These are phyloP conservation scores for Bipolaris zeicola DNA, from an alignment of 2,329 filamentous ascomycete species.

Conservation along the genomic window DNA sequence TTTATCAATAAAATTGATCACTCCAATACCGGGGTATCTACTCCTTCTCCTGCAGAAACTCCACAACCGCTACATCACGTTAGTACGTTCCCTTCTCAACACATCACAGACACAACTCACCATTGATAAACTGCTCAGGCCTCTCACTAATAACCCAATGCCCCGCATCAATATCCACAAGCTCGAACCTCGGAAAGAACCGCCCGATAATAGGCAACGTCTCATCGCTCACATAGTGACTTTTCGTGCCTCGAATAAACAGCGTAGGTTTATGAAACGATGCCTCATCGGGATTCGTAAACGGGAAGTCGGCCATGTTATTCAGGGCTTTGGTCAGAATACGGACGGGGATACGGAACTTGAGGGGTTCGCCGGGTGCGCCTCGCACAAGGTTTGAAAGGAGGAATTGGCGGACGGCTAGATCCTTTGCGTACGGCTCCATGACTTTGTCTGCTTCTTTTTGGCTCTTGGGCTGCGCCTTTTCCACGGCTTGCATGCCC, in stretches of 20 bases:
- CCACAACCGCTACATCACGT: constrained; percentile 61
- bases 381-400: constrained; percentile 78
- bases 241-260: constrained; percentile 77
- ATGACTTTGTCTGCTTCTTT: constrained; percentile 82
- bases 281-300: constrained; percentile 69
- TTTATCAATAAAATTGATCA: neutral
- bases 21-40: constrained; percentile 10
- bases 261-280: constrained; percentile 79
- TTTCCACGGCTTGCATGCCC: constrained; percentile 83
- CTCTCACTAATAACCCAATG: constrained; percentile 93
- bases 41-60: constrained; percentile 64
- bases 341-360: constrained; percentile 79
- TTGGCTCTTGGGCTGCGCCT: constrained; percentile 68
- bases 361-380: constrained; percentile 60
- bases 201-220: constrained; percentile 76
- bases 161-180: constrained; percentile 76
- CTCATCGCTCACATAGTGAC: constrained; percentile 81
- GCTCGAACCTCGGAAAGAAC: constrained; percentile 79
- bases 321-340: constrained; percentile 71
- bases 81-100: neutral
- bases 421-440: constrained; percentile 71
- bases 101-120: constrained; percentile 53
- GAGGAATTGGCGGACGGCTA: constrained; percentile 87
- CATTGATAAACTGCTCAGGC: constrained; percentile 75
- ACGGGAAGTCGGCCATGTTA: constrained; percentile 88